Base-by-base conservation (phyloP, 495 filamentous ascomycete species). In the Elaphomyces granulatus region DNA sequence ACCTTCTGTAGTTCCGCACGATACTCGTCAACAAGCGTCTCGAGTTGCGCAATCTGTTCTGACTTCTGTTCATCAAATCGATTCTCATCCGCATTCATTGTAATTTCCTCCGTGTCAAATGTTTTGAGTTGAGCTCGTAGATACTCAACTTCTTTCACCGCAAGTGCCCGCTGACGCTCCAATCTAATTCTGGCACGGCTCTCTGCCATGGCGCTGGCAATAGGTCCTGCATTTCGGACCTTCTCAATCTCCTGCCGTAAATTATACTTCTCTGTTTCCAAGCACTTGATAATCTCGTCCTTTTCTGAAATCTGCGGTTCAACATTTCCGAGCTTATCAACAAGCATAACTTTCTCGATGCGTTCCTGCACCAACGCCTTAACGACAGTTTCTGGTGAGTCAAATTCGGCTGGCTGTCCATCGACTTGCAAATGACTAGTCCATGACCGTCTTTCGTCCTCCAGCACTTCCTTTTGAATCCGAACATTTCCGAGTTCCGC, bases 81-180 rank as follows among this genome's bases (percentile, higher is more conserved):
- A 32, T 67, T 75, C 12, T 83, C 81, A 4, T 64, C 60, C 2
- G 77, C 70, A 41, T 87, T 76, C 61, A 94, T 80, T 1, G 86
- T 88, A 32, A 71, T 68, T 54, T 95, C 87, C 58, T 96, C 92
- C 17, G 77, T 72, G 44, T 94, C 88, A 41, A 87, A 94, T 0
- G 81, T 80, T 55, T 93, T 92, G 16, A 95, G 63, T 50, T 99
- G 90, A 3, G 82, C 88, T 12, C 92, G 81, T 6, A 99, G 69
- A 54, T 88, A 90, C 45, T 95, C 84, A 4, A 92, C 83, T 54
- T 99, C 92, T 50, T 94, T 94, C 15, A 84, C 59, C 3, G 85
- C 85, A 2, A 96, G 70, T 4, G 73, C 74, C 41, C 83, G 79
- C 53, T 95, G 87, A 28, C 88, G 68, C 51, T 99, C 88, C 16